These are phyloP conservation scores for Knufia fluminis DNA, from an alignment of 2,329 filamentous ascomycete species.

Conservation along the genomic window DNA sequence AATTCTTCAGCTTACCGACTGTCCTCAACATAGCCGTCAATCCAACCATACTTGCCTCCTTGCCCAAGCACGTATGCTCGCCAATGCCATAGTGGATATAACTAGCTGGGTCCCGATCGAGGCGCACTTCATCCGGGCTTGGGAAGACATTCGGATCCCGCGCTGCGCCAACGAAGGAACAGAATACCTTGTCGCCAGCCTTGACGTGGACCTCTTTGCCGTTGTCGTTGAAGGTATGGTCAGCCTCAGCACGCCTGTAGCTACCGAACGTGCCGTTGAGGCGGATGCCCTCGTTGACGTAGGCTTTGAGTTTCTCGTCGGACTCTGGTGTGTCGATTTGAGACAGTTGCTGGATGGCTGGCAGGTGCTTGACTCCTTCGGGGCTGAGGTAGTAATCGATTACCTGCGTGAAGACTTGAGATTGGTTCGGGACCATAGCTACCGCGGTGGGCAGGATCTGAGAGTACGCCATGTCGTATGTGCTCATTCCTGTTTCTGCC, in stretches of 20 bases:
- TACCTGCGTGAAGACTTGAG: constrained; percentile 61
- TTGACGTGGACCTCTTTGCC: constrained; percentile 42
- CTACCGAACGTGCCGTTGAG: constrained; percentile 55
- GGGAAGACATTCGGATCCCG: constrained; percentile 53
- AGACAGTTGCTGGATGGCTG: constrained; percentile 53
- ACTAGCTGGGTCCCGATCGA: constrained; percentile 51
- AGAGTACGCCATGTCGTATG: constrained; percentile 60
- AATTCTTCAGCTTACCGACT: constrained; percentile 51
- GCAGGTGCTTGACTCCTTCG: constrained; percentile 46
- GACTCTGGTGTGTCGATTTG: constrained; percentile 46
- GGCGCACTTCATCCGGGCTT: constrained; percentile 50
- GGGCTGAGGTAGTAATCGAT: constrained; percentile 62
- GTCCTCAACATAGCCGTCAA: constrained; percentile 60
- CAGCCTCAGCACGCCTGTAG: constrained; percentile 46
- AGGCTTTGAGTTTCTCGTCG: constrained; percentile 57
- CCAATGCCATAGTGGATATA: constrained; percentile 60
- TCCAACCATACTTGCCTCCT: constrained; percentile 51
- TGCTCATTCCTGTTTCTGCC: constrained; percentile 52
- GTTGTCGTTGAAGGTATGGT: constrained; percentile 42
- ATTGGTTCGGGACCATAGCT: constrained; percentile 61
- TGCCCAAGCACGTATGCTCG: constrained; percentile 54
- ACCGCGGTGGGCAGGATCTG: constrained; percentile 60
- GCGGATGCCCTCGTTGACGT: constrained; percentile 62
- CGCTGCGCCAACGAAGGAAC: constrained; percentile 52
- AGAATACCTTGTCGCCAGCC: constrained; percentile 52